Evolutionary conservation across 2,329 filamentous ascomycete species (phyloP).

Genomic region (Fusarium luffae): DNA sequence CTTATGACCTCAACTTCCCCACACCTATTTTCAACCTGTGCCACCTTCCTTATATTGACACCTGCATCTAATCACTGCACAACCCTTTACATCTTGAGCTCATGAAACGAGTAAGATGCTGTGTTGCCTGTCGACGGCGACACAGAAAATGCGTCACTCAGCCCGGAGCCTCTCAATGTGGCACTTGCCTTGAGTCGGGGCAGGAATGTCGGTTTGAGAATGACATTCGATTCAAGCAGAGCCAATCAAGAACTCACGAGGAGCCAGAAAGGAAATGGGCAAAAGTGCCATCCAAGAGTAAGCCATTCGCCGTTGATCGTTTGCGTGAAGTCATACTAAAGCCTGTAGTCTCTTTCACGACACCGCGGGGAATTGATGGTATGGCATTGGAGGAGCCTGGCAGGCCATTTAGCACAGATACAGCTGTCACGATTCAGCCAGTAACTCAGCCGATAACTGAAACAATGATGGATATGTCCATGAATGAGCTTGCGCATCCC

Average conservation of each 20-base stretch:
- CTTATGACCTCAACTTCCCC: neutral
- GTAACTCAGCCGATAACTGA: too few relatives aligned
- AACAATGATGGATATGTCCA: too few relatives aligned
- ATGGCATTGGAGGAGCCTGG: too few relatives aligned
- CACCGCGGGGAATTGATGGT: neutral
- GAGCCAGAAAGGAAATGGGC: neutral
- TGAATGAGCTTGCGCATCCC: too few relatives aligned
- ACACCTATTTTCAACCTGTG: neutral
- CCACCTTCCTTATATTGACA: neutral
- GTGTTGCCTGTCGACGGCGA: neutral
- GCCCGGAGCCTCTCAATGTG: neutral
- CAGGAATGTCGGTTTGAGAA: constrained; percentile 5
- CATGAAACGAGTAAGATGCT: constrained; percentile 14
- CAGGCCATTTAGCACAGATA: too few relatives aligned
- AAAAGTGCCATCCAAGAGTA: neutral
- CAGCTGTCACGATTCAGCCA: neutral
- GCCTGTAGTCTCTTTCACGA: constrained; percentile 2
- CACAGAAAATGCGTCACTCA: constrained; percentile 8
- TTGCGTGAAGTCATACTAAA: accelerated
- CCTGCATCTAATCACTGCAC: neutral
- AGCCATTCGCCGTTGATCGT: too few relatives aligned
- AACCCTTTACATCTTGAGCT: neutral
- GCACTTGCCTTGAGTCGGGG: neutral
- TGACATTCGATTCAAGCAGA: constrained; percentile 18
- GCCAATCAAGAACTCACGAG: accelerated